Conservation (phyloP, 2,329 filamentous ascomycete genomes). For the Pseudogymnoascus sp. region DNA sequence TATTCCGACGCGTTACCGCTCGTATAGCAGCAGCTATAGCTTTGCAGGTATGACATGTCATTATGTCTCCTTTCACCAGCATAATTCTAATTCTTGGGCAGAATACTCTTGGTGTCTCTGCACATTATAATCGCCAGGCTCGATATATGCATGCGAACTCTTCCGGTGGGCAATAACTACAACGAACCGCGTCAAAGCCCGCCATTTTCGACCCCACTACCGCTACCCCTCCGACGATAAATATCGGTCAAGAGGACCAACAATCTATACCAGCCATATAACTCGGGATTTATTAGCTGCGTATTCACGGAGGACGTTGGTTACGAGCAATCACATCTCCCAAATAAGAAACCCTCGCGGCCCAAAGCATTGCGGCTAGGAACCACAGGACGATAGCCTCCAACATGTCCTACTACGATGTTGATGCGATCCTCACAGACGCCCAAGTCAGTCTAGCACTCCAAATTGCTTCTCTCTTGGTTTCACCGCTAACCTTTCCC, state of each 20-base stretch:
- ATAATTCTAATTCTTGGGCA: background rate
- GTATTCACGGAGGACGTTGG: background rate
- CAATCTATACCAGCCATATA: background rate
- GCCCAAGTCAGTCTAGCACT: constrained; percentile 51
- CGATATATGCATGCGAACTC: background rate
- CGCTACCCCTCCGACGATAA: background rate
- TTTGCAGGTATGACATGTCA: background rate
- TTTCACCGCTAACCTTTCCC: constrained; percentile 12
- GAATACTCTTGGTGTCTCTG: background rate
- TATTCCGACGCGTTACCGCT: background rate
- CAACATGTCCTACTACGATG: constrained; percentile 71
- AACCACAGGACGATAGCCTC: constrained; percentile 5
- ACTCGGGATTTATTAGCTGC: background rate
- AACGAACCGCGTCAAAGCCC: background rate
- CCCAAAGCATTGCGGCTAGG: background rate
- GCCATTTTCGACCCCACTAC: background rate
- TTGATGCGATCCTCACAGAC: constrained; percentile 77
- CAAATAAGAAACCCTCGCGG: background rate
- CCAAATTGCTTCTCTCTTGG: background rate
- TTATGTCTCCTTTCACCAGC: background rate
- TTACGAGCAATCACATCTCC: background rate
- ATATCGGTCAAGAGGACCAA: background rate
- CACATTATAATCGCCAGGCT: background rate
- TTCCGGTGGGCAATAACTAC: background rate
- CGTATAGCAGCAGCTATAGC: background rate